A percentile compares a stretch with the other conserved stretches of the same genome.
Evolutionary conservation across 805 yeast genomes (phyloP).

Genomic region (Torulaspora delbrueckii): DNA sequence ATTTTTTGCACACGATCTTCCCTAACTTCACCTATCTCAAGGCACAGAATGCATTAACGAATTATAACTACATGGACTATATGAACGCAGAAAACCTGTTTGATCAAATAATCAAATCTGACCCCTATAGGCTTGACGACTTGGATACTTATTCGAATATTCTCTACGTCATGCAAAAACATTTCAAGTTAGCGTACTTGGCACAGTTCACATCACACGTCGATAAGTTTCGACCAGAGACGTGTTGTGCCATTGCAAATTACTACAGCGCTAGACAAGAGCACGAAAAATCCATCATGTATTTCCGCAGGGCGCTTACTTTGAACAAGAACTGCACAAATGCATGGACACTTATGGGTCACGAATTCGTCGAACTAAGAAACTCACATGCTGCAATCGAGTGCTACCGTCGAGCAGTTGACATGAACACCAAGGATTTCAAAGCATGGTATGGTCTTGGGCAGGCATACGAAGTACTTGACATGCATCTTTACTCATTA

Average conservation of each 20-base stretch:
- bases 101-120: constrained; percentile 64
- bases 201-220: constrained; percentile 81
- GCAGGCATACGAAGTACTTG: constrained; percentile 94
- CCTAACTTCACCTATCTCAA: constrained; percentile 72
- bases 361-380: constrained; percentile 92
- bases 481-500: constrained; percentile 87
- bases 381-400: constrained; percentile 98
- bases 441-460: constrained; percentile 99
- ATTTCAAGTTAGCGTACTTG: constrained; percentile 72
- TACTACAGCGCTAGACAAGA: constrained; percentile 87
- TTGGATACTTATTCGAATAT: constrained; percentile 93
- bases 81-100: constrained; percentile 71
- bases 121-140: constrained; percentile 86
- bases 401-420: constrained; percentile 88
- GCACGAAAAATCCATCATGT: constrained; percentile 91
- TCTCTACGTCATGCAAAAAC: constrained; percentile 87
- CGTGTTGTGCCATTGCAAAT: constrained; percentile 91
- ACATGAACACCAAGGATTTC: constrained; percentile 80
- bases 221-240: constrained; percentile 86
- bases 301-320: constrained; percentile 82
- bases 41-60: constrained; percentile 75
- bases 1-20: constrained; percentile 47
- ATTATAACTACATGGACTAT: constrained; percentile 83
- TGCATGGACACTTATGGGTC: constrained; percentile 99
- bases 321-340: constrained; percentile 74